Base-by-base conservation (phyloP, 2,329 filamentous ascomycete genomes). In the Fusarium oligoseptatum region DNA sequence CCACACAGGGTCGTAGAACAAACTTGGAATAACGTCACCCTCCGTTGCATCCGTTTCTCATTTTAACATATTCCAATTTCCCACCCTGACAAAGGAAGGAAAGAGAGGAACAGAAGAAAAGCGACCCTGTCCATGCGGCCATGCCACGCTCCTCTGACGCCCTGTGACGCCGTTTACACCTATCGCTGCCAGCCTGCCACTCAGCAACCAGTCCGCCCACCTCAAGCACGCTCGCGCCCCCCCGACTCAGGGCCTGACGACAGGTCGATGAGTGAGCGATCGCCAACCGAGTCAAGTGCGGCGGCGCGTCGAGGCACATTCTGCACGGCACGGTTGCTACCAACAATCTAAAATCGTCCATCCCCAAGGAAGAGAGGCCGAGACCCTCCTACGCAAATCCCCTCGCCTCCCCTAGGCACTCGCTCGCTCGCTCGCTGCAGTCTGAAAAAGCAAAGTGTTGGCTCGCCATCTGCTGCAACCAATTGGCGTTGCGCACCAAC, bases 401-500 rank as follows among this genome's bases (percentile, higher is more conserved):
- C 29, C 60, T 43, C 57, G 58, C 32, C 57, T 62, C 24, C 65
- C 43, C 12, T 24, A 48, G 29, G 56, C 29, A 20, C 39, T 61
- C 29, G 29, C 58, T 61, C 58, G 27, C 45, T 45, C 27, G 41
- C 58, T 61, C 58, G 29, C 62, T 45, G 55, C 39, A 60, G 36
- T 43, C 64, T 36, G n/a, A 71, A 76, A 68, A 76, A 76, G 66
- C 68, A 76, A 76, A 43, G 52, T 64, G 24, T 43, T 60, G 48
- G 50, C 48, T 55, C 39, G 50, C 57, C 58, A 17, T 37, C 60
- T 45, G 14, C 60, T 63, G 56, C 43, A 66, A 61, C 43, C 68
- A 67, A 74, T 76, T 66, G 68, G 48, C 50, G 27, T 72, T 64
- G 55, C 67, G 65, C 70, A 58, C 71, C 66, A 76, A 72, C 74